These are phyloP conservation scores for Cardamine occulta DNA, from an alignment of 345 rosid species.

Conservation along the genomic window DNA sequence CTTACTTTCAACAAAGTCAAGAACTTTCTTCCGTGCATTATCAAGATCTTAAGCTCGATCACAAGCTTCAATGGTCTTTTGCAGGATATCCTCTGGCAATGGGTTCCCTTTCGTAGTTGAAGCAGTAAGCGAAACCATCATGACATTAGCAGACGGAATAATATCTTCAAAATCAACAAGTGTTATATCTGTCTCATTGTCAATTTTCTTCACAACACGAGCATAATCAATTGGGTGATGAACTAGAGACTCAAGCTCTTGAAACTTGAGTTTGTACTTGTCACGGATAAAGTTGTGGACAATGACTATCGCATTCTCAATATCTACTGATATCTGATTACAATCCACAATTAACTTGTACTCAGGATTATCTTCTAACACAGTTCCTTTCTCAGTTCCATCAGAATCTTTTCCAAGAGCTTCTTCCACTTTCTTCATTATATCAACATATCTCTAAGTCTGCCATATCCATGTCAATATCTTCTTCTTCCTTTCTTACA, in stretches of 20 bases:
- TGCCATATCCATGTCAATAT: not conserved
- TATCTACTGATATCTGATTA: slow-evolving; percentile 69
- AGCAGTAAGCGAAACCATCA: slow-evolving; percentile 70
- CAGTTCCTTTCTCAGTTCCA: not conserved
- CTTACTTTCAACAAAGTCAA: slow-evolving; percentile 93
- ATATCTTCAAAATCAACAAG: slow-evolving; percentile 75
- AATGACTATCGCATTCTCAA: slow-evolving; percentile 73
- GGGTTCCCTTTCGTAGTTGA: slow-evolving; percentile 85
- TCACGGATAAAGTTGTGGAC: slow-evolving; percentile 80
- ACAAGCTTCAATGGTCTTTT: slow-evolving; percentile 84
- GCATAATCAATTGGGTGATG: slow-evolving; percentile 84
- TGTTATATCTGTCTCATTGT: slow-evolving; percentile 77
- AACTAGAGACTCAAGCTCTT: slow-evolving; percentile 83
- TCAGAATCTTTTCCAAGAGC: slow-evolving; percentile 62
- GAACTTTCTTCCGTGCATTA: slow-evolving; percentile 75
- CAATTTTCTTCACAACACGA: slow-evolving; percentile 77
- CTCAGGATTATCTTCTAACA: slow-evolving; percentile 57
- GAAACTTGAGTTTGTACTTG: slow-evolving; percentile 74
- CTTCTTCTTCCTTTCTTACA: not conserved
- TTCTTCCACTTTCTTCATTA: slow-evolving; percentile 76
- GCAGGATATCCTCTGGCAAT: slow-evolving; percentile 75
- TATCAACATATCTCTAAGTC: slow-evolving; percentile 71
- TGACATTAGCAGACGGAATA: slow-evolving; percentile 65
- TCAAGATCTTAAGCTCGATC: slow-evolving; percentile 88
- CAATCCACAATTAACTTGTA: slow-evolving; percentile 80